These are phyloP conservation scores for Arabidopsis hybrid DNA, from an alignment of 441 rosid species.

Conservation along the genomic window DNA sequence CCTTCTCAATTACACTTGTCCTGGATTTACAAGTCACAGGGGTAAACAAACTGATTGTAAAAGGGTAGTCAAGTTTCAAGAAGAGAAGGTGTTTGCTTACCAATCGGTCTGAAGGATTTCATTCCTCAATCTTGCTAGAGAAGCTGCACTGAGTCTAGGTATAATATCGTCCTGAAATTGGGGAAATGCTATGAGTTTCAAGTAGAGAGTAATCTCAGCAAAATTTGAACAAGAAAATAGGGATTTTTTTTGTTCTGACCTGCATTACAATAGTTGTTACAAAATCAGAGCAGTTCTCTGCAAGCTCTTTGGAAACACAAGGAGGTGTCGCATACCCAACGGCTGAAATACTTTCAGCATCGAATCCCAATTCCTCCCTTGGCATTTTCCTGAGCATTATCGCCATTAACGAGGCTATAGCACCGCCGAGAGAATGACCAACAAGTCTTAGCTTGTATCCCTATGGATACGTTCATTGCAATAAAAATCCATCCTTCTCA, in stretches of 20 bases:
- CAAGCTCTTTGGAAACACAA: constrained; percentile 83
- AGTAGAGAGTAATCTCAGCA: constrained; percentile 15
- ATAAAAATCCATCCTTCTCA: constrained; percentile 29
- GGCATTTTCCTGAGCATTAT: constrained; percentile 82
- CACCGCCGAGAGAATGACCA: constrained; percentile 97
- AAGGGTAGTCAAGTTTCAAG: not conserved
- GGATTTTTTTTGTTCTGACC: constrained; percentile 53
- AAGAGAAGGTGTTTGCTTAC: constrained; percentile 47
- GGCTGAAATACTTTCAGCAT: constrained; percentile 73
- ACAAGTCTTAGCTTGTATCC: constrained; percentile 92
- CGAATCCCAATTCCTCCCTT: constrained; percentile 71
- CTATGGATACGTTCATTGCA: constrained; percentile 40
- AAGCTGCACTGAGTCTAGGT: constrained; percentile 82
- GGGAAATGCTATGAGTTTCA: not conserved
- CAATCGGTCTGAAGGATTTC: constrained; percentile 92
- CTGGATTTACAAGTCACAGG: constrained; percentile 47
- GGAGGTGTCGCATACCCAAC: constrained; percentile 92
- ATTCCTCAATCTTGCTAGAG: constrained; percentile 76
- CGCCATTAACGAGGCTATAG: constrained; percentile 85
- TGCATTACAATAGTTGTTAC: constrained; percentile 86
- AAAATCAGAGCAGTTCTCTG: constrained; percentile 81
- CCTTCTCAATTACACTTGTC: constrained; percentile 84
- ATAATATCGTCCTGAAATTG: constrained; percentile 79
- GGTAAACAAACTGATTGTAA: constrained; percentile 7
- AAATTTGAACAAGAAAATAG: constrained; percentile 21